These are phyloP conservation scores for Amborella trichopoda DNA, from an alignment of 164 flowering plant genomes.

Conservation along the genomic window DNA sequence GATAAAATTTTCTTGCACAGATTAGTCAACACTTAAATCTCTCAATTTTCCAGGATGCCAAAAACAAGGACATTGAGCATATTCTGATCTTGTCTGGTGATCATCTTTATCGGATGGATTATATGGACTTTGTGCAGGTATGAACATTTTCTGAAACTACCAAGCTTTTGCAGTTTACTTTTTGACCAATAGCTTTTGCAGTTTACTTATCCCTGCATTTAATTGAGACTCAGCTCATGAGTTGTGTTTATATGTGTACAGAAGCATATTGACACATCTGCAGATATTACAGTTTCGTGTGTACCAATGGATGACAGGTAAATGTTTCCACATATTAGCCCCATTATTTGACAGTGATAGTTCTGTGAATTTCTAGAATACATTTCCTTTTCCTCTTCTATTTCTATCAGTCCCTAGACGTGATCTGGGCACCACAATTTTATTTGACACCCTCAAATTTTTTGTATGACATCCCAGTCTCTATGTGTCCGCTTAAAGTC, in stretches of 20 bases:
- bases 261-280: constrained; percentile 85
- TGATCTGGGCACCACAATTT: too few relatives aligned
- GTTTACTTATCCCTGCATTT: too few relatives aligned
- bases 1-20: too few relatives aligned
- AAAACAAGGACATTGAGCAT: constrained; percentile 76
- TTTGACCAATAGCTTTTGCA: too few relatives aligned
- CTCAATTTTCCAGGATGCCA: constrained; percentile 52
- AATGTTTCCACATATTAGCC: neutral
- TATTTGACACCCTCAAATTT: too few relatives aligned
- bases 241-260: constrained; percentile 31
- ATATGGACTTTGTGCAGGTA: constrained; percentile 93
- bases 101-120: constrained; percentile 93
- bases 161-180: neutral
- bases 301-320: constrained; percentile 90
- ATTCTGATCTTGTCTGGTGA: constrained; percentile 89
- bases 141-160: neutral
- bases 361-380: neutral
- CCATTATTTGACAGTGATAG: neutral
- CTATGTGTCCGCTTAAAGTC: too few relatives aligned
- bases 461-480: too few relatives aligned
- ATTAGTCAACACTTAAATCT: too few relatives aligned
- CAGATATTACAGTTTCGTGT: constrained; percentile 92
- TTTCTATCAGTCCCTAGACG: too few relatives aligned
- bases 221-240: too few relatives aligned
- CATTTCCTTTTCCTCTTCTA: too few relatives aligned